phyloP scores from a whole-genome alignment of 2,329 filamentous ascomycete genomes.

The Diaporthe caulivora region DNA sequence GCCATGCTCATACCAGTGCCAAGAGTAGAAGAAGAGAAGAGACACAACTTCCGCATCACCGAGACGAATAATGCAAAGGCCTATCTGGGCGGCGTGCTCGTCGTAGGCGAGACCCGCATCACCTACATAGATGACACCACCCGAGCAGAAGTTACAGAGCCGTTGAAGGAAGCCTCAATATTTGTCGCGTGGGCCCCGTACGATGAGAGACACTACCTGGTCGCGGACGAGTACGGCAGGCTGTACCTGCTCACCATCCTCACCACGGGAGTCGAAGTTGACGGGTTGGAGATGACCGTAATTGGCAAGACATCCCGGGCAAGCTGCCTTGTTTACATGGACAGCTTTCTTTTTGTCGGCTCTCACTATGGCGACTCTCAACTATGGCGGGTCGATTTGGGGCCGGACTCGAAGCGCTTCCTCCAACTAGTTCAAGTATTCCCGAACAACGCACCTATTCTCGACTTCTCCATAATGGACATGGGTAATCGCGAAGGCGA shows the following conservation, averaged over 20 bases:
- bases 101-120: constrained; percentile 84
- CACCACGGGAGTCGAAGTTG: constrained; percentile 75
- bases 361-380: constrained; percentile 96
- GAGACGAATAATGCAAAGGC: constrained; percentile 65
- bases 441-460: constrained; percentile 86
- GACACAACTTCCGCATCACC: constrained; percentile 66
- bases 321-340: constrained; percentile 82
- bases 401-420: constrained; percentile 48
- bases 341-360: constrained; percentile 82
- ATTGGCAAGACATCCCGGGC: constrained; percentile 80
- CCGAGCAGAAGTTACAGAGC: constrained; percentile 73
- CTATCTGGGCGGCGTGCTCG: constrained; percentile 77
- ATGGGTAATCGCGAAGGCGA: constrained; percentile 88
- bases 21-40: constrained; percentile 66
- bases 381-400: constrained; percentile 74
- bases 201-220: constrained; percentile 84
- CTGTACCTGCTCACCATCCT: constrained; percentile 87
- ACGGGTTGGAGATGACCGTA: constrained; percentile 76
- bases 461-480: constrained; percentile 97
- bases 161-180: constrained; percentile 80
- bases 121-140: constrained; percentile 87
- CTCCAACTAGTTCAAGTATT: constrained; percentile 80
- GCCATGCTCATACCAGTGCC: constrained; percentile 74
- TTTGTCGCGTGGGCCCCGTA: constrained; percentile 94
- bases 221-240: constrained; percentile 91